These are phyloP conservation scores for Penicillium sp. DNA, from an alignment of 2,329 filamentous ascomycete species.

Conservation along the genomic window DNA sequence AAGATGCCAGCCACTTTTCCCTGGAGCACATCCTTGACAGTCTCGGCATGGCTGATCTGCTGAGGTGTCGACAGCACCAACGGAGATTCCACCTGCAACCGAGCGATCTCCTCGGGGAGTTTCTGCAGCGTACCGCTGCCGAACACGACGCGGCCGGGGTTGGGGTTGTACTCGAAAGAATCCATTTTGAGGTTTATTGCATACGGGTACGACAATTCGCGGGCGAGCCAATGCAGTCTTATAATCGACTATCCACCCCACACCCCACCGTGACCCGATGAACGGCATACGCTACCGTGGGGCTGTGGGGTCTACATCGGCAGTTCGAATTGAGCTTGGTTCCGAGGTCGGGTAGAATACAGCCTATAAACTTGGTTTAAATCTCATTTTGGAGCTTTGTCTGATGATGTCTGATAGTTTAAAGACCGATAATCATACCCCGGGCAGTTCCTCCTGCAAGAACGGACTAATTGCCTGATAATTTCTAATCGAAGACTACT, in stretches of 20 bases:
- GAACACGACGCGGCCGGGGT: constrained; percentile 57
- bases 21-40: constrained; percentile 47
- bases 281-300: constrained; percentile 18
- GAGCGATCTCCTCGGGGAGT: constrained; percentile 43
- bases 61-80: constrained; percentile 59
- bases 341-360: constrained; percentile 3
- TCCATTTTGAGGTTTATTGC: constrained; percentile 41
- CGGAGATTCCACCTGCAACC: constrained; percentile 52
- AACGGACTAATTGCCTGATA: not conserved
- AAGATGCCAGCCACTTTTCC: constrained; percentile 53
- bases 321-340: constrained; percentile 12
- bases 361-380: not conserved
- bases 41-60: constrained; percentile 49
- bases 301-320: constrained; percentile 11
- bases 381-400: not conserved
- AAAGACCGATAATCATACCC: not conserved
- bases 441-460: not conserved
- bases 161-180: constrained; percentile 57
- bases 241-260: constrained; percentile 13
- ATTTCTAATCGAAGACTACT: not conserved
- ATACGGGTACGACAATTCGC: not conserved
- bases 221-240: constrained; percentile 10
- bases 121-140: constrained; percentile 55
- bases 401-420: too few species aligned
- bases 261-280: constrained; percentile 15